Percentiles rank a stretch among this genome's conserved stretches.
These are phyloP conservation scores for Ogataea methanolica DNA, from an alignment of 805 yeast genomes.

Conservation along the genomic window DNA sequence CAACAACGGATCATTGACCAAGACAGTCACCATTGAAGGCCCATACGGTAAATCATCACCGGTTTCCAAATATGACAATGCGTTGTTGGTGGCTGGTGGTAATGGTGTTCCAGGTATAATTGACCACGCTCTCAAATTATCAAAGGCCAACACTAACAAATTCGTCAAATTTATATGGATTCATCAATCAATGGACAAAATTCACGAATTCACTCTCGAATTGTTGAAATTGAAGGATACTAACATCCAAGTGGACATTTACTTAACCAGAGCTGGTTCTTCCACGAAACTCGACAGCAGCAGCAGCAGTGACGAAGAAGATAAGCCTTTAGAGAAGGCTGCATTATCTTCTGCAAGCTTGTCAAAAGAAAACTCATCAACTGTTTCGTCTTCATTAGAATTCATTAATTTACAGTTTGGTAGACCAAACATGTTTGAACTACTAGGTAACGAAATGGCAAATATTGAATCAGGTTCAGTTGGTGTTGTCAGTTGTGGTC, in stretches of 20 bases:
- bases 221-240: constrained; percentile 26
- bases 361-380: constrained; percentile 1
- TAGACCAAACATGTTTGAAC: constrained; percentile 34
- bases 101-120: constrained; percentile 59
- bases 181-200: constrained; percentile 42
- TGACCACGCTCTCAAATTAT: constrained; percentile 32
- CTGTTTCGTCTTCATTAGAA: constrained; percentile 30
- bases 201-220: constrained; percentile 42
- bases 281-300: not conserved
- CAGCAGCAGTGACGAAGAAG: no score
- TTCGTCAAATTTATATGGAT: constrained; percentile 55
- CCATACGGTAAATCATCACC: constrained; percentile 60
- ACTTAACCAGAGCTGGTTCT: constrained; percentile 32
- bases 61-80: constrained; percentile 42
- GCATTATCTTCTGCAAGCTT: constrained; percentile 4
- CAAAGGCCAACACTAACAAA: constrained; percentile 21
- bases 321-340: not conserved
- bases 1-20: constrained; percentile 27
- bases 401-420: constrained; percentile 35
- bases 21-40: constrained; percentile 51
- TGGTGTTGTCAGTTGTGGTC: constrained; percentile 45
- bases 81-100: constrained; percentile 64
- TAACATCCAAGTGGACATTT: constrained; percentile 28
- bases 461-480: constrained; percentile 33
- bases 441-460: constrained; percentile 31